These are phyloP conservation scores for Aureobasidium namibiae DNA, from an alignment of 2,329 filamentous ascomycete genomes.

Conservation along the genomic window DNA sequence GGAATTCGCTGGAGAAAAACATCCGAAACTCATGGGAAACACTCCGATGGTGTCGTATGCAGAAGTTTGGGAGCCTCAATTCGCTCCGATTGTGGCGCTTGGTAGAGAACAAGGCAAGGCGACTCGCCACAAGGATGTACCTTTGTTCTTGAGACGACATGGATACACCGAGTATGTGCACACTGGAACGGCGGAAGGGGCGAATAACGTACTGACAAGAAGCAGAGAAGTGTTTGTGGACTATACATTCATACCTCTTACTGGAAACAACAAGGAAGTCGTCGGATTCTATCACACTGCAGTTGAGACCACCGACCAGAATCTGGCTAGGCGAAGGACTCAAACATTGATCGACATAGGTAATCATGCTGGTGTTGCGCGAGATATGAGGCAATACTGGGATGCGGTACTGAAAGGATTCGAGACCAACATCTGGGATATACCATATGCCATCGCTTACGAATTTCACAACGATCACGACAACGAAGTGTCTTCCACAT, in stretches of 20 bases:
- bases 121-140: conserved; percentile 13
- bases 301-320: conserved; percentile 9
- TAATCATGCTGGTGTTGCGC: not conserved
- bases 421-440: conserved; percentile 11
- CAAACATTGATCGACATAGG: conserved; percentile 9
- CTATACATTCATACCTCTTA: conserved; percentile 14
- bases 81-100: conserved; percentile 2
- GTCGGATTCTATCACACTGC: conserved; percentile 12
- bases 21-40: conserved; percentile 16
- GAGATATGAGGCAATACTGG: conserved; percentile 8
- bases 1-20: conserved; percentile 24
- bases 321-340: conserved; percentile 4
- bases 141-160: conserved; percentile 12
- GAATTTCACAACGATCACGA: conserved; percentile 11
- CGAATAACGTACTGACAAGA: not conserved
- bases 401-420: conserved; percentile 8
- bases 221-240: conserved; percentile 13
- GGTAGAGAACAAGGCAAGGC: conserved; percentile 18
- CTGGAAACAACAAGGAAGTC: not conserved
- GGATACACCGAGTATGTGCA: conserved; percentile 12
- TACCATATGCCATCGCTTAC: conserved; percentile 12
- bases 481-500: not conserved
- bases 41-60: conserved; percentile 13
- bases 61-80: conserved; percentile 9
- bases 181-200: not conserved